phyloP scores from a whole-genome alignment of 305 asterid genomes.

The Lippia alba region DNA sequence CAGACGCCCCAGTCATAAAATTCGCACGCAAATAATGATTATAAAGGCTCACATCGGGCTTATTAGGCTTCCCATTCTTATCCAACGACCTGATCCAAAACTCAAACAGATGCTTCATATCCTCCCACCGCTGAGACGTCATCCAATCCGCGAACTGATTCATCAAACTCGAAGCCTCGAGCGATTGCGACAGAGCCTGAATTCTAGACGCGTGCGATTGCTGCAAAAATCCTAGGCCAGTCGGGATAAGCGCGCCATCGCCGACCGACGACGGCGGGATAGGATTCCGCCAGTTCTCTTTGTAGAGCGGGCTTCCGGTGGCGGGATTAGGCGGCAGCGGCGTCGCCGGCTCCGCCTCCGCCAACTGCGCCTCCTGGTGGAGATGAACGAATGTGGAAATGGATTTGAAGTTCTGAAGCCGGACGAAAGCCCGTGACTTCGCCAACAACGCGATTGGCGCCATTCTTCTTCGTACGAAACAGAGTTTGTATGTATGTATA shows the following conservation, averaged over 20 bases:
- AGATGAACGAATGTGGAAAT: constrained; percentile 69
- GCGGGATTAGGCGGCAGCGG: constrained; percentile 80
- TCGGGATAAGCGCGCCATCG: constrained; percentile 57
- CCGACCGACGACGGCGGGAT: constrained; percentile 29
- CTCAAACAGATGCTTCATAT: constrained; percentile 77
- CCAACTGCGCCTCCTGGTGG: constrained; percentile 63
- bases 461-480: constrained; percentile 33
- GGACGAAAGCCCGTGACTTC: constrained; percentile 57
- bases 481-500: constrained; percentile 3
- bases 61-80: constrained; percentile 74
- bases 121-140: constrained; percentile 68
- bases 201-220: constrained; percentile 35
- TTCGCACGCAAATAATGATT: constrained; percentile 79
- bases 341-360: constrained; percentile 47
- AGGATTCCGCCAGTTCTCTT: constrained; percentile 72
- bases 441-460: constrained; percentile 53
- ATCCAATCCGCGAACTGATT: constrained; percentile 69
- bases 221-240: constrained; percentile 42
- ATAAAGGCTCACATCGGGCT: constrained; percentile 70
- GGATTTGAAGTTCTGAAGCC: constrained; percentile 48
- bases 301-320: constrained; percentile 70
- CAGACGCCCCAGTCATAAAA: constrained; percentile 62
- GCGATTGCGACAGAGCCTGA: constrained; percentile 52
- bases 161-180: constrained; percentile 54
- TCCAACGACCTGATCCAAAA: constrained; percentile 69